phyloP scores from a whole-genome alignment of 73 alveolate species.

The Tetrahymena borealis region DNA sequence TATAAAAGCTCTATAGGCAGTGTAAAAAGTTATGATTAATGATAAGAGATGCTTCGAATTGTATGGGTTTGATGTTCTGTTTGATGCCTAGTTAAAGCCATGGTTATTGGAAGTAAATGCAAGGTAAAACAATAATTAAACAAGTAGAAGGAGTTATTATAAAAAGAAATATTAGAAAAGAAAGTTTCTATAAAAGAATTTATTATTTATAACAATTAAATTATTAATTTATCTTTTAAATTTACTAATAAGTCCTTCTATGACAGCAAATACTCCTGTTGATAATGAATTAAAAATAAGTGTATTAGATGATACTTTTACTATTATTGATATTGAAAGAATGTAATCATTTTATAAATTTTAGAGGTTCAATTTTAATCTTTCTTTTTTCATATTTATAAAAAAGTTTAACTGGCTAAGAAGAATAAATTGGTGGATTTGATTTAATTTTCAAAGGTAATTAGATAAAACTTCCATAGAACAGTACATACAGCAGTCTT shows the following conservation, averaged over 20 bases:
- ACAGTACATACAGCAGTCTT: conserved; percentile 82
- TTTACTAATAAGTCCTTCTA: conserved; percentile 97
- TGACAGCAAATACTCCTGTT: conserved; percentile 96
- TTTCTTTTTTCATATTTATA: conserved; percentile 49
- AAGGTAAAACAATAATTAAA: background rate
- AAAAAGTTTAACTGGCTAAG: conserved; percentile 96
- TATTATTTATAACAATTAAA: background rate
- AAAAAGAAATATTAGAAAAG: too few species aligned
- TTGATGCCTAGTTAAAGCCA: conserved; percentile 97
- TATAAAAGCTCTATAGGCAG: conserved; percentile 82
- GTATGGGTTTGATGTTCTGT: conserved; percentile 97
- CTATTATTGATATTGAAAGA: conserved; percentile 63
- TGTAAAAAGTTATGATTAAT: conserved; percentile 90
- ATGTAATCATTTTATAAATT: background rate
- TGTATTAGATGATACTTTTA: conserved; percentile 95
- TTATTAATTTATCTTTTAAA: conserved; percentile 48
- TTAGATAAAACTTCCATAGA: conserved; percentile 75
- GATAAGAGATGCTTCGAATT: conserved; percentile 99
- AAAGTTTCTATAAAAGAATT: background rate
- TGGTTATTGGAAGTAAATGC: conserved; percentile 94
- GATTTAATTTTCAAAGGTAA: conserved; percentile 94
- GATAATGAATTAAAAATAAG: conserved; percentile 94
- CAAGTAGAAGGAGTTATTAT: background rate
- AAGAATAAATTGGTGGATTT: conserved; percentile 99
- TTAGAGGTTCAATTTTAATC: background rate